Evolutionary conservation across 352 stramenopile species (phyloP).

Genomic region (Aphanomyces stellatus): DNA sequence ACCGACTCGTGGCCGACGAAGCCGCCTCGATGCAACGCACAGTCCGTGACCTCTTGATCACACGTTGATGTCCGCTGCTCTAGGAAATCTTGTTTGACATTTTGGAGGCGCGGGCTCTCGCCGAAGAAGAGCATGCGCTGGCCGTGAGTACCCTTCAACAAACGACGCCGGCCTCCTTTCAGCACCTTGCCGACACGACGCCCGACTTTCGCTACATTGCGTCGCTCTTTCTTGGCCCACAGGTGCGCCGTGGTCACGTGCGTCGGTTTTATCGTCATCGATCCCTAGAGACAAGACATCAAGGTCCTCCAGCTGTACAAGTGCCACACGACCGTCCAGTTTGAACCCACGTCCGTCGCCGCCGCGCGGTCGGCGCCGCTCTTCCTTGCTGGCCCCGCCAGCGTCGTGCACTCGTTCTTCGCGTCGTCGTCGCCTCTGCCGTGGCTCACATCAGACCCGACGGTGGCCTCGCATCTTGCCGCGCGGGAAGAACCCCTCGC

Average conservation of each 20-base stretch:
- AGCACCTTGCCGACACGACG: constrained; percentile 35
- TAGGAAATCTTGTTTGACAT: constrained; percentile 26
- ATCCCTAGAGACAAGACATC: neutral
- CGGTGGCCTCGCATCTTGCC: neutral
- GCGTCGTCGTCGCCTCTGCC: neutral
- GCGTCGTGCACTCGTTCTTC: neutral
- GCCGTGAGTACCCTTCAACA: constrained; percentile 33
- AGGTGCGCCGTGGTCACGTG: neutral
- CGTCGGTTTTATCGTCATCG: neutral
- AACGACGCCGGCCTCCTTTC: constrained; percentile 32
- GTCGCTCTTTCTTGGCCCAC: constrained; percentile 23
- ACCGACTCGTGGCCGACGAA: constrained; percentile 23
- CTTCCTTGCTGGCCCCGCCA: neutral
- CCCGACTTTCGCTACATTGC: constrained; percentile 42
- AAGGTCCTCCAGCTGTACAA: constrained; percentile 14
- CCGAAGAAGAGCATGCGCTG: constrained; percentile 33
- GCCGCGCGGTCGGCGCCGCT: neutral
- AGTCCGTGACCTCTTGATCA: constrained; percentile 19
- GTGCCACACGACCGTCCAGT: neutral
- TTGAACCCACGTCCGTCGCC: neutral
- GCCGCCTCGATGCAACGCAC: neutral
- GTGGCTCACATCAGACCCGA: neutral
- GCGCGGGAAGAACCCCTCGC: neutral
- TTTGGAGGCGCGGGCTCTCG: constrained; percentile 39
- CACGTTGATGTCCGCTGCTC: too few species aligned